A percentile compares a stretch with the other conserved stretches of the same genome.
These are phyloP conservation scores for Solanum bukasovii DNA, from an alignment of 257 asterid genomes.

Conservation along the genomic window DNA sequence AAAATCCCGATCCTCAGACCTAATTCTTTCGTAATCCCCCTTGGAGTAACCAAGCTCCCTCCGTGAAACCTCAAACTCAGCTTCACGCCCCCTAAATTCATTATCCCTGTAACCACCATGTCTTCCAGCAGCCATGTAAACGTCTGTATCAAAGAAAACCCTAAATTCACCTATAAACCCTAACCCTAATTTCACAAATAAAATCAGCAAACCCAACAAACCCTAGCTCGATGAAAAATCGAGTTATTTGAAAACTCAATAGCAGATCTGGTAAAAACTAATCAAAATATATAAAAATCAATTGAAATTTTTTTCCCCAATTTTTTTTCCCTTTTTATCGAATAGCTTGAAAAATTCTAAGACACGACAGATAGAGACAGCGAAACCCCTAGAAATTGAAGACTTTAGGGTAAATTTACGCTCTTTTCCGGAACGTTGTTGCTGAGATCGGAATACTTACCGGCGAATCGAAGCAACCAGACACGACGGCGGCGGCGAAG, in stretches of 20 bases:
- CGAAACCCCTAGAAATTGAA: not conserved
- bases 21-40: conserved; percentile 37
- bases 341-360: not conserved
- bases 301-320: not conserved
- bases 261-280: not conserved
- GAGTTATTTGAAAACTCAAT: not conserved
- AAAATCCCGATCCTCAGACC: conserved; percentile 31
- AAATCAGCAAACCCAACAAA: not conserved
- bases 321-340: not conserved
- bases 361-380: not conserved
- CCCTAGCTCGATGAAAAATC: not conserved
- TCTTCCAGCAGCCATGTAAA: conserved; percentile 65
- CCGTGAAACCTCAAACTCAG: not conserved
- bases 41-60: conserved; percentile 1
- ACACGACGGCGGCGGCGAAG: not conserved
- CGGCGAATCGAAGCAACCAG: not conserved
- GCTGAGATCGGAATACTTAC: conserved; percentile 2
- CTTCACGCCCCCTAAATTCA: conserved; percentile 27
- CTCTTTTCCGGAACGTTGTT: not conserved
- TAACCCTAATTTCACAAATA: conserved; percentile 1
- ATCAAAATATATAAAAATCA: not conserved
- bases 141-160: not conserved
- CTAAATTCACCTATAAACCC: conserved; percentile 10
- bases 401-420: not conserved
- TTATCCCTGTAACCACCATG: conserved; percentile 57